Base-by-base conservation (phyloP, 306 rosid species). In the Lupinus albus region DNA sequence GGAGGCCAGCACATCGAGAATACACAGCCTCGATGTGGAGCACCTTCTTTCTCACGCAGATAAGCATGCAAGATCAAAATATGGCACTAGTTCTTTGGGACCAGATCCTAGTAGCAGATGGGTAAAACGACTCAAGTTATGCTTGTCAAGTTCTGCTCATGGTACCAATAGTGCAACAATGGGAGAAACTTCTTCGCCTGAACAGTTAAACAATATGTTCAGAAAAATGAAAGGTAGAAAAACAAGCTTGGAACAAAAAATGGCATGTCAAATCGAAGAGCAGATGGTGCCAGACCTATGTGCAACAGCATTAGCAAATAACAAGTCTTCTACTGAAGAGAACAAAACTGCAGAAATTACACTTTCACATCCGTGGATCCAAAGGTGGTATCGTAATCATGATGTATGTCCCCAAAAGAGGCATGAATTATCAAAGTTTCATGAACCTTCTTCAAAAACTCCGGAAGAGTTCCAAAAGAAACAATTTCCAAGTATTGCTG, bases 301-400 rank as follows among this genome's bases (percentile, higher is more conserved):
- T 41, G 73, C 78, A 35, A 63, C 42, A 13, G 57, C 16, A 57
- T 64, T 68, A 33, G 61, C 76, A 66, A 72, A 82, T 59, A 75
- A 38, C 2, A 65, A 76, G 46, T 48, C 80, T 50, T 59, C 76
- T 8, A 44, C 61, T 13, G 82, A 87, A 7, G 75, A 39, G 1
- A 74, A 61, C 77, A 69, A 78, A 76, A 73, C 72, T 35, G 85
- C 46, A 65, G 81, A 81, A 15, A 73, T 78, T 53, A 68, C 80
- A 41, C 87, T 90, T 25, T 86, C 92, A 35, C 86, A 86, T 78
- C 96, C 99, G 38, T 93, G 99, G 99, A 88, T 93, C 61, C 87
- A 41, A 53, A 81, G 99, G 75, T 88, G 95, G 90, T 61, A 86
- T 57, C 83, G 70, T 20, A 59, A 61, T 17, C 71, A 11, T 36